Evolutionary conservation across 106 monocot species (phyloP).

Genomic region (Ottelia alismoides): DNA sequence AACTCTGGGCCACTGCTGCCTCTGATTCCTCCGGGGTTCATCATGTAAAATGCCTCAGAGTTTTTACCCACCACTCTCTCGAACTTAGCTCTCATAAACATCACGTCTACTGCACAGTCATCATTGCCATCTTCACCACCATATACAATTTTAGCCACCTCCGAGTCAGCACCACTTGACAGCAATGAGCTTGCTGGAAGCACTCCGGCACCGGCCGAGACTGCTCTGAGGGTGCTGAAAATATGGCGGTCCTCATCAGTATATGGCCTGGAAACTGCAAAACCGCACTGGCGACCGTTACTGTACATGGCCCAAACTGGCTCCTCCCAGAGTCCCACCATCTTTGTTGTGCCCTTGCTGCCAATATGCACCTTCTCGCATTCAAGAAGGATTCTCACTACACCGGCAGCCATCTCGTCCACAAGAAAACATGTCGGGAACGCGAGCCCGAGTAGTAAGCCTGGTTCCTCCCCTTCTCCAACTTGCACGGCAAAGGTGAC

Average conservation of each 20-base stretch:
- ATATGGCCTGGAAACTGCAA: slow-evolving; percentile 25
- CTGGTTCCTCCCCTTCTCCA: slow-evolving; percentile 15
- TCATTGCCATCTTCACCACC: not conserved
- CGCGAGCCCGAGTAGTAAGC: slow-evolving; percentile 37
- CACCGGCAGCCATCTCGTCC: slow-evolving; percentile 54
- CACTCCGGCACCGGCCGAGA: slow-evolving; percentile 54
- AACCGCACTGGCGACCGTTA: slow-evolving; percentile 36
- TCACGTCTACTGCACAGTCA: slow-evolving; percentile 6
- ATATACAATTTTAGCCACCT: not conserved
- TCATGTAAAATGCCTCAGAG: slow-evolving; percentile 65
- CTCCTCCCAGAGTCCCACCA: slow-evolving; percentile 30
- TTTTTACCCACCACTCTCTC: slow-evolving; percentile 34
- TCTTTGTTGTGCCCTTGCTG: not conserved
- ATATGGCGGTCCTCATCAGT: slow-evolving; percentile 16
- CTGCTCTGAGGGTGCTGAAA: slow-evolving; percentile 17
- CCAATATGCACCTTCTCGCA: slow-evolving; percentile 8
- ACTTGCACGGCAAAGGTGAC: slow-evolving; percentile 43
- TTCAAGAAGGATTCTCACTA: slow-evolving; percentile 47
- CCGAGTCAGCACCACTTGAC: not conserved
- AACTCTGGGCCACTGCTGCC: slow-evolving; percentile 30
- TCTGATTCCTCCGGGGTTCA: slow-evolving; percentile 29
- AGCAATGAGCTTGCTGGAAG: slow-evolving; percentile 16
- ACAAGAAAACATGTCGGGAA: slow-evolving; percentile 25
- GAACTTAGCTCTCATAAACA: slow-evolving; percentile 52
- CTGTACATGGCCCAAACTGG: slow-evolving; percentile 51